These are phyloP conservation scores for Candolleomyces efflorescens DNA, from an alignment of 768 basidiomycete genomes.

Conservation along the genomic window DNA sequence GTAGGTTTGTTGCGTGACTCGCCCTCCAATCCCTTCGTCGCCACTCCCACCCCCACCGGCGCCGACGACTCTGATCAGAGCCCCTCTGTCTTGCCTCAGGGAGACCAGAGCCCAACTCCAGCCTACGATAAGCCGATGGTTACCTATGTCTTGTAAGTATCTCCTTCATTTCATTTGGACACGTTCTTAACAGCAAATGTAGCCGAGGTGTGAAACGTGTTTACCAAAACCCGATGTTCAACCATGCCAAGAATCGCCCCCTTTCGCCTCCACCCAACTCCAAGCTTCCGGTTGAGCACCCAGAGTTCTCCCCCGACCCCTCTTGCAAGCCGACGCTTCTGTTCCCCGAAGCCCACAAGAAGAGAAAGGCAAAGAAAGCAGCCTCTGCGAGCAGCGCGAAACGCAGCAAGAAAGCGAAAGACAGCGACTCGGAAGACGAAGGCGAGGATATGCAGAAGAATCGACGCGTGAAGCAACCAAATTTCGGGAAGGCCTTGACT, in stretches of 20 bases:
- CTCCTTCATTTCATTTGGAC: constrained; percentile 17
- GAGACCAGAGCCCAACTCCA: constrained; percentile 20
- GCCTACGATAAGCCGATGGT: constrained; percentile 58
- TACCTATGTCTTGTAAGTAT: constrained; percentile 69
- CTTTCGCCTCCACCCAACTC: constrained; percentile 43
- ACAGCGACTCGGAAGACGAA: constrained; percentile 9
- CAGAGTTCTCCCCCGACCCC: constrained; percentile 58
- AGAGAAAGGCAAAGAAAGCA: constrained; percentile 8
- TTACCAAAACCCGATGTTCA: constrained; percentile 63
- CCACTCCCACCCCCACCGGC: constrained; percentile 32
- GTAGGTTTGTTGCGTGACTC: constrained; percentile 41
- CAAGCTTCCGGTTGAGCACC: constrained; percentile 54
- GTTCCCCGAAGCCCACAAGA: constrained; percentile 36
- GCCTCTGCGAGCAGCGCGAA: not conserved
- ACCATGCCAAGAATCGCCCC: constrained; percentile 36
- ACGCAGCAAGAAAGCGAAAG: not conserved
- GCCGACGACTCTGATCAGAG: constrained; percentile 30
- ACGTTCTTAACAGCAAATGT: not conserved
- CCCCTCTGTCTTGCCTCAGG: constrained; percentile 12
- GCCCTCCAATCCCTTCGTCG: constrained; percentile 70
- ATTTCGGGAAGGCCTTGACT: constrained; percentile 8
- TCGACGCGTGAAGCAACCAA: constrained; percentile 8
- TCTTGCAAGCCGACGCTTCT: constrained; percentile 54
- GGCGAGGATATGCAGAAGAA: constrained; percentile 1
- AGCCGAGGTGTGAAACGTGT: constrained; percentile 66